Evolutionary conservation across 2,329 filamentous ascomycete genomes (phyloP), one percentile per base, ranked within the genome.

Genomic region (Byssoonygena ceratinophila): DNA sequence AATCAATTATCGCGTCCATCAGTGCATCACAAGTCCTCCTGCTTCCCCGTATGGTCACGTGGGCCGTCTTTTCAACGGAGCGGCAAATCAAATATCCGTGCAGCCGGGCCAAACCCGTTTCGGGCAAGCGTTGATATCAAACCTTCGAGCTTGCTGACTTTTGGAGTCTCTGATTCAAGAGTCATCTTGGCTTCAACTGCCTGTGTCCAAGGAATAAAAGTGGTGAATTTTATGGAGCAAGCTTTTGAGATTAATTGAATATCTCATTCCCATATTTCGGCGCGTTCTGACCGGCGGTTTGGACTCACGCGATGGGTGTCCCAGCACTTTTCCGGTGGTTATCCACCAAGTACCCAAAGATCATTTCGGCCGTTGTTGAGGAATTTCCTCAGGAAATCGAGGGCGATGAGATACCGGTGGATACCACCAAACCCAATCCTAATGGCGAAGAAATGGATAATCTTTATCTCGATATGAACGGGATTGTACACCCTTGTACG

Each of bases 401-500:
- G 77, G 91, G 89, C 59, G 79, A 83, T 40, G 76, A 80, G 60
- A 84, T 96, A 54, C 92, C 92, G 1, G 81, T 97, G 56, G 89
- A 98, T 66, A 83, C 81, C 9, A 89, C 85, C 5, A 76, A 80
- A 36, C 82, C 87, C 4, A 98, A 98, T 65, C 94, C 94, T 2
- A 98, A 98, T 71, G 89, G 89, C 67, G 91, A 97, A 71, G 92
- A 98, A 69, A 87, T 95, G 64, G 91, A 98, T 72, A 98, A 98
- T 64, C 76, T 98, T 4, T 98, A 98, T 66, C 80, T 98, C 58
- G 92, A 98, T 65, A 97, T 98, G 91, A 98, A 98, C 70, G 94
- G 92, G 67, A 98, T 98, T 60, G 92, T 98, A 34, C 92, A 98
- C 74, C 94, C 94, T 29, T 98, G 92, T 73, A 95, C 91, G 44